These are phyloP conservation scores for Gryganskiella cystojenkinii DNA, from an alignment of 192 early-diverging fungal genomes.

Conservation along the genomic window DNA sequence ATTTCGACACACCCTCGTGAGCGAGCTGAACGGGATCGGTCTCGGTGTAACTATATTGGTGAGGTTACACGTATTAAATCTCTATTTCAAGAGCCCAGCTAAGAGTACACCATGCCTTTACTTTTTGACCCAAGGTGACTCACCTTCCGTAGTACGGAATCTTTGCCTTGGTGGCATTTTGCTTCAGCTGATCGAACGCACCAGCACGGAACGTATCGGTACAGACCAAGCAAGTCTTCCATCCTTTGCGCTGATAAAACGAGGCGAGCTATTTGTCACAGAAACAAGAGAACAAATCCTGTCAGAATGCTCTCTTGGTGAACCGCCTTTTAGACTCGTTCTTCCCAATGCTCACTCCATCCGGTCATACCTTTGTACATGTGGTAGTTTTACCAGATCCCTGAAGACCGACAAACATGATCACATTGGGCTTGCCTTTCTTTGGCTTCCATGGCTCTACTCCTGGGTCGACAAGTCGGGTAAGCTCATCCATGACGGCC, in stretches of 20 bases:
- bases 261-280: slow-evolving; percentile 70
- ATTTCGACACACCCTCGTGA: slow-evolving; percentile 91
- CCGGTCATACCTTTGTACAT: slow-evolving; percentile 81
- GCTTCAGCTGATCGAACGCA: slow-evolving; percentile 98
- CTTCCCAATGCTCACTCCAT: not conserved
- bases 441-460: slow-evolving; percentile 87
- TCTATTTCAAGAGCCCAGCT: not conserved
- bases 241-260: slow-evolving; percentile 94
- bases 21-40: slow-evolving; percentile 93
- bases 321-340: no score
- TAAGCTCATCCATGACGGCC: slow-evolving; percentile 93
- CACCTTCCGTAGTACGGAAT: slow-evolving; percentile 93
- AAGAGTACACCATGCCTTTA: not conserved
- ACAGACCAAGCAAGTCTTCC: slow-evolving; percentile 92
- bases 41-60: slow-evolving; percentile 80
- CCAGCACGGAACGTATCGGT: slow-evolving; percentile 98
- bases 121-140: not conserved
- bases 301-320: no score
- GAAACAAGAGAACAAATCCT: not conserved
- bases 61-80: not conserved
- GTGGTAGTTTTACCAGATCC: slow-evolving; percentile 97
- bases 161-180: slow-evolving; percentile 97
- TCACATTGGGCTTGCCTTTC: slow-evolving; percentile 85
- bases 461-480: slow-evolving; percentile 86
- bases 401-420: slow-evolving; percentile 99